Percentiles rank a stretch among this genome's conserved stretches.
phyloP scores from a whole-genome alignment of 495 filamentous ascomycete species.

The Bacidia rubella region DNA sequence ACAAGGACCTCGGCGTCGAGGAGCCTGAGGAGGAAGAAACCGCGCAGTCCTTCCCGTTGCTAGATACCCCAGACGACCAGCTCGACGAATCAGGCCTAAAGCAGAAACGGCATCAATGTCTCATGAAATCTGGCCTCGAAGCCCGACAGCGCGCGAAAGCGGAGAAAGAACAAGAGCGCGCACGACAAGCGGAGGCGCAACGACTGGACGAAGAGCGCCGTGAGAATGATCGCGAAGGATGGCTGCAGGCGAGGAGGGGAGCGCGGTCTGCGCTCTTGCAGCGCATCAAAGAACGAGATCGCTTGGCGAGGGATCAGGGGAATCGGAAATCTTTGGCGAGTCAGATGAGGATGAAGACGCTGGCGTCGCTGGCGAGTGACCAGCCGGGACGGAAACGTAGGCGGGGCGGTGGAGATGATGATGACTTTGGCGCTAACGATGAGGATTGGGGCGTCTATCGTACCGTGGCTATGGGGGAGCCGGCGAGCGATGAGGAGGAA shows the following conservation, averaged over 20 bases:
- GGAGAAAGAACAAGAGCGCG: slow-evolving; percentile 86
- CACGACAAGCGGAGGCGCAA: slow-evolving; percentile 66
- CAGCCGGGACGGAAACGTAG: slow-evolving; percentile 73
- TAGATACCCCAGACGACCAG: slow-evolving; percentile 83
- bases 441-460: slow-evolving; percentile 97
- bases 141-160: slow-evolving; percentile 82
- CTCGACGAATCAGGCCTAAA: slow-evolving; percentile 83
- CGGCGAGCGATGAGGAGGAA: slow-evolving; percentile 65
- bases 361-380: slow-evolving; percentile 93
- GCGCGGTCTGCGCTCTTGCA: slow-evolving; percentile 58
- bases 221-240: slow-evolving; percentile 70
- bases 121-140: slow-evolving; percentile 89
- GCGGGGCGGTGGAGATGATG: slow-evolving; percentile 55
- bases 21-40: slow-evolving; percentile 61
- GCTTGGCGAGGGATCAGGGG: slow-evolving; percentile 80
- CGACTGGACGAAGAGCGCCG: slow-evolving; percentile 71
- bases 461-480: slow-evolving; percentile 66
- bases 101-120: slow-evolving; percentile 77
- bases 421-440: slow-evolving; percentile 93
- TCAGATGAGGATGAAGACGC: slow-evolving; percentile 93
- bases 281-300: slow-evolving; percentile 83
- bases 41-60: slow-evolving; percentile 68
- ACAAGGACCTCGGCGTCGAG: slow-evolving; percentile 79
- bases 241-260: slow-evolving; percentile 68
- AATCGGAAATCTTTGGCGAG: slow-evolving; percentile 92